Evolutionary conservation across 2,329 filamentous ascomycete genomes (phyloP), one percentile per base, ranked within the genome.

Genomic region (Purpureocillium lavendulum): DNA sequence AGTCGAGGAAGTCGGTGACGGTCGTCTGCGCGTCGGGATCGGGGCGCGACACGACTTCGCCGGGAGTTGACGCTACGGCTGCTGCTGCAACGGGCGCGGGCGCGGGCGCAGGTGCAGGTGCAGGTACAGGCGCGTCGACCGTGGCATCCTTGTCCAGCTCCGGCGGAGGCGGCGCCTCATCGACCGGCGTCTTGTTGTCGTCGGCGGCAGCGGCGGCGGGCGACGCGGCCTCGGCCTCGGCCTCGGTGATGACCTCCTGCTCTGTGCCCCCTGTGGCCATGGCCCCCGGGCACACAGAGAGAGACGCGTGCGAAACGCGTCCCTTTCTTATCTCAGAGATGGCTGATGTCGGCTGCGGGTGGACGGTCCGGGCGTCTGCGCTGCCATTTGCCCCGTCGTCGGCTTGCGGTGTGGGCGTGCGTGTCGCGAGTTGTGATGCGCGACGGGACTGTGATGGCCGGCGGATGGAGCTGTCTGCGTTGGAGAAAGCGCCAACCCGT

Each of bases 1-100:
- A 80, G 55, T 83, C 79, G 56, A 83, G 73, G 54, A 82, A 83
- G 57, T 83, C 79, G 43, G 76, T 81, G 14, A 82, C 73, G n/a
- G 78, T 82, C 7, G 80, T 77, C 50, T 82, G 77, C 18, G 77
- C 77, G 62, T 84, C 80, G 6, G 79, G 79, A 46, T 83, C 79
- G 39, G 70, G 68, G 48, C 73, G 73, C 55, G 72, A 63, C 42
- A 67, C 65, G 45, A 75, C 64, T 2, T 68, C 58, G 41, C 61
- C 53, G 45, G 61, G 64, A 43, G n/a, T n/a, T n/a, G n/a, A n/a
- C n/a, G n/a, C n/a, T n/a, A n/a, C n/a, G n/a, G n/a, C n/a, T n/a
- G n/a, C n/a, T n/a, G n/a, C n/a, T n/a, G n/a, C n/a, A n/a, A n/a
- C n/a, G n/a, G 56, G 60, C 18, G 62, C 56, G n/a, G 56, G 54